Conservation (phyloP, 805 yeast species). For the Yarrowia divulgata region DNA sequence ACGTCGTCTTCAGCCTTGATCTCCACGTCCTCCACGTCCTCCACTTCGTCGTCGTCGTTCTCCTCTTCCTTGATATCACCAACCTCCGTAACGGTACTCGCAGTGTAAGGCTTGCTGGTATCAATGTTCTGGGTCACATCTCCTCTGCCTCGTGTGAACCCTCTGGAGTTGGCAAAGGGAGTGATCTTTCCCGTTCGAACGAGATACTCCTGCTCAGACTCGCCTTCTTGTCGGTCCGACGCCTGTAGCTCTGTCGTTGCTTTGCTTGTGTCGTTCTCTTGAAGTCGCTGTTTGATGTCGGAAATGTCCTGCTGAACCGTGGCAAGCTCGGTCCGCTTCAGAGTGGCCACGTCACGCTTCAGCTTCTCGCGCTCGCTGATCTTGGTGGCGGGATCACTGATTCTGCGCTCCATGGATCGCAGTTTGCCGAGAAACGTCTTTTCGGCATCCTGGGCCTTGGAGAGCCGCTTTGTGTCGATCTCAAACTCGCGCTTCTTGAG, state of each 20-base stretch:
- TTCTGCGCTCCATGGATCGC: slow-evolving; percentile 56
- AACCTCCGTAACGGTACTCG: background rate
- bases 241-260: slow-evolving; percentile 21
- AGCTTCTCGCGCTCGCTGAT: slow-evolving; percentile 68
- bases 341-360: slow-evolving; percentile 60
- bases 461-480: slow-evolving; percentile 76
- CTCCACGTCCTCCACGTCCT: background rate
- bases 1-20: background rate
- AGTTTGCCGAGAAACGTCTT: slow-evolving; percentile 56
- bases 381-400: slow-evolving; percentile 62
- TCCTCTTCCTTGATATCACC: background rate
- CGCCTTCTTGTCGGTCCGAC: slow-evolving; percentile 63
- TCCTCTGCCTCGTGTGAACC: slow-evolving; percentile 39
- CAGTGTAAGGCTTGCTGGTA: slow-evolving; percentile 10
- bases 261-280: slow-evolving; percentile 46
- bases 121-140: slow-evolving; percentile 17
- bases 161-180: slow-evolving; percentile 75
- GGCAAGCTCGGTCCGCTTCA: slow-evolving; percentile 59
- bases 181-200: slow-evolving; percentile 92
- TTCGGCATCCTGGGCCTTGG: slow-evolving; percentile 63
- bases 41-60: background rate
- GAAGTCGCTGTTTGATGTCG: slow-evolving; percentile 64
- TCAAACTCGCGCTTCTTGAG: slow-evolving; percentile 70
- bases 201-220: slow-evolving; percentile 77
- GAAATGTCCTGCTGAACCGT: slow-evolving; percentile 65